Percentiles rank a stretch among this genome's conserved stretches.
These are phyloP conservation scores for Russula emetica DNA, from an alignment of 768 basidiomycete genomes.

Conservation along the genomic window DNA sequence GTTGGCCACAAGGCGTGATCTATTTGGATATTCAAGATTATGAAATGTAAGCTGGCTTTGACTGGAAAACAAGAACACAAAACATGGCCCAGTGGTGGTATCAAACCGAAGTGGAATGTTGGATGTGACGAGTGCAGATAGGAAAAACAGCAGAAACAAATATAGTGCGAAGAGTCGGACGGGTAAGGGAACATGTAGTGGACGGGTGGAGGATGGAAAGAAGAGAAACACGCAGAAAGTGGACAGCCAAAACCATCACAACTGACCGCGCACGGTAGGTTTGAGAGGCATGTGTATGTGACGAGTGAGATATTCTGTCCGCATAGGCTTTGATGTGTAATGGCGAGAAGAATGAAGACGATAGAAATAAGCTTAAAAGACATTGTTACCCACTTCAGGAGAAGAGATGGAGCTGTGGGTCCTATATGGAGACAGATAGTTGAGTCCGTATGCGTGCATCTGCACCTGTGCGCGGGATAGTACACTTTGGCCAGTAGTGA, in stretches of 20 bases:
- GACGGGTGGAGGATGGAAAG: background rate
- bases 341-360: background rate
- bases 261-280: background rate
- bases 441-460: slow-evolving; percentile 13
- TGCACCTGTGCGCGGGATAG: slow-evolving; percentile 16
- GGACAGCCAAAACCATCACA: slow-evolving; percentile 1
- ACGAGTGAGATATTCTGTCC: slow-evolving; percentile 3
- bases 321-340: background rate
- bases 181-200: background rate
- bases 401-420: slow-evolving; percentile 1
- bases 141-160: background rate
- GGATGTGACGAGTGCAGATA: background rate
- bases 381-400: slow-evolving; percentile 3
- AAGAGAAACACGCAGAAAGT: background rate
- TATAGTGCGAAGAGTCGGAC: background rate
- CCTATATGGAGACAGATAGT: slow-evolving; percentile 20
- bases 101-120: slow-evolving; percentile 5
- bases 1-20: background rate
- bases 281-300: background rate
- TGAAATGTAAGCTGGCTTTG: background rate
- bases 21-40: background rate
- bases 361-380: slow-evolving; percentile 7
- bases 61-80: background rate
- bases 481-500: slow-evolving; percentile 19
- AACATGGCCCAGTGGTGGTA: background rate